phyloP scores from a whole-genome alignment of 177 flowering plant genomes.

The Viscum album region DNA sequence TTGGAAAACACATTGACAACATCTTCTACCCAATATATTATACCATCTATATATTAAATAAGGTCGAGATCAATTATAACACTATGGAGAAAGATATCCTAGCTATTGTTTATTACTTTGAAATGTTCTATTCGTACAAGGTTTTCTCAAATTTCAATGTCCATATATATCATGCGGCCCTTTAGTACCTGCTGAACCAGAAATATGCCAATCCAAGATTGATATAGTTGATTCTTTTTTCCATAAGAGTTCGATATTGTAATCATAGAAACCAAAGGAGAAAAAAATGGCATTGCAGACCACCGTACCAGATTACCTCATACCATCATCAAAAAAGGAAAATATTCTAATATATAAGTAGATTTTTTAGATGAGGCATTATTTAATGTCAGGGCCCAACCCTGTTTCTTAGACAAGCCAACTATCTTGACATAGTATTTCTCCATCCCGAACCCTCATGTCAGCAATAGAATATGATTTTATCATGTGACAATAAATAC shows the following conservation, averaged over 20 bases:
- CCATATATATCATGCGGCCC: background rate
- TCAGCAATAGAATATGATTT: no score
- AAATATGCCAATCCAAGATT: background rate
- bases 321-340: no score
- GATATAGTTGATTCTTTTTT: background rate
- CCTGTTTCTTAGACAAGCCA: no score
- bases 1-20: background rate
- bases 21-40: background rate
- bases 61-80: background rate
- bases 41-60: background rate
- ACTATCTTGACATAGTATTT: no score
- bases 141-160: background rate
- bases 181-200: background rate
- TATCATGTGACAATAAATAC: no score
- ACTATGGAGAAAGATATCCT: background rate
- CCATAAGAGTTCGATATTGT: background rate
- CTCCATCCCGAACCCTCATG: no score
- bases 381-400: no score
- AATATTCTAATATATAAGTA: no score
- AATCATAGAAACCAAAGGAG: background rate
- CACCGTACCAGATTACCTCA: no score
- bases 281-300: no score
- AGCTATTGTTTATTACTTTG: background rate
- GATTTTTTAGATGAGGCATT: no score
- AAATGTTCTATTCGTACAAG: background rate